Evolutionary conservation across 2,329 filamentous ascomycete genomes (phyloP).

Genomic region (Xylariaceae sp.): DNA sequence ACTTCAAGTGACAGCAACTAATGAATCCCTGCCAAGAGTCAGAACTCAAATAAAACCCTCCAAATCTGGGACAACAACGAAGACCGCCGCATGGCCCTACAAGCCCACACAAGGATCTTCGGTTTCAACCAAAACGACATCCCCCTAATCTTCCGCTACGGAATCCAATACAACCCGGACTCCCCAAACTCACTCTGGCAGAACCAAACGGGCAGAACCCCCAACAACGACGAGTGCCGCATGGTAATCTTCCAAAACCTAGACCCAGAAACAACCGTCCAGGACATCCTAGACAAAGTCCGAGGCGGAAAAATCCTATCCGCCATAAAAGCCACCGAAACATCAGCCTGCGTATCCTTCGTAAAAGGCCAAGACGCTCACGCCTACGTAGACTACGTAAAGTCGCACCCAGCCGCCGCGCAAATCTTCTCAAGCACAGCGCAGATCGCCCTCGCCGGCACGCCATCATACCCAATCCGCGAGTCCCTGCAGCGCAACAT

Average conservation of each 20-base stretch:
- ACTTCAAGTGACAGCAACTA: background rate
- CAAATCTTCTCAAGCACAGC: too few species aligned
- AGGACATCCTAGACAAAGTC: constrained; percentile 14
- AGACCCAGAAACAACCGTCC: background rate
- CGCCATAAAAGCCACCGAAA: background rate
- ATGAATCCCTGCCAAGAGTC: background rate
- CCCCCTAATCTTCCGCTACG: background rate
- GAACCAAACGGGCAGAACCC: background rate
- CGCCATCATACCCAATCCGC: constrained; percentile 10
- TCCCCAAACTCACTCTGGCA: accelerated
- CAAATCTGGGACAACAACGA: constrained; percentile 3
- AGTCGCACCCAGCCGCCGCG: background rate
- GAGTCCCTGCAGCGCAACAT: background rate
- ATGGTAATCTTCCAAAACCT: constrained; percentile 19
- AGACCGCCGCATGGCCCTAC: too few species aligned
- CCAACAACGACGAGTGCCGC: constrained; percentile 10
- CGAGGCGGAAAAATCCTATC: constrained; percentile 18
- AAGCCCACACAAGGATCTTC: too few species aligned
- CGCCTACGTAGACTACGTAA: background rate
- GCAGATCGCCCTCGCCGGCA: background rate
- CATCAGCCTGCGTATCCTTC: constrained; percentile 1
- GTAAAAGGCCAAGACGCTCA: background rate
- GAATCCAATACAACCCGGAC: background rate
- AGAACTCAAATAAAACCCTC: background rate
- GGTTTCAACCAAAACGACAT: too few species aligned